Conservation (phyloP, 495 filamentous ascomycete species). For the Hyaloscypha variabilis region DNA sequence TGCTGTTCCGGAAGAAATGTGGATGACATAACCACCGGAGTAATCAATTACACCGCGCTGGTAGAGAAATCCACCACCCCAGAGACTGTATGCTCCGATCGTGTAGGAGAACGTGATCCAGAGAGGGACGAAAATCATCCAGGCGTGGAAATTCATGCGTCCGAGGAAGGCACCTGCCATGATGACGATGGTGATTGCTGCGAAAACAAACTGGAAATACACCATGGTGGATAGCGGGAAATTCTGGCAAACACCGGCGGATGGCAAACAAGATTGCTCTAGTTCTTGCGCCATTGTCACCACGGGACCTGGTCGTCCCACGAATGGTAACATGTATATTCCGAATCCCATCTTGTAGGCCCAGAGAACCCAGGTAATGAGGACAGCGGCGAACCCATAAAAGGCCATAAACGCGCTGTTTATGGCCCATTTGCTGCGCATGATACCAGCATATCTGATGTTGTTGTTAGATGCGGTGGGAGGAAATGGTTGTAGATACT, state of each 20-base stretch:
- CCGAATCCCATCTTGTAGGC: constrained; percentile 59
- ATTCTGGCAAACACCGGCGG: constrained; percentile 40
- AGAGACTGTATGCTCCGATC: constrained; percentile 49
- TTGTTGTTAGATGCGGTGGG: neutral
- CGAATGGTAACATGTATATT: constrained; percentile 53
- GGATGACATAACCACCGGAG: constrained; percentile 62
- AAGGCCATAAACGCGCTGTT: constrained; percentile 60
- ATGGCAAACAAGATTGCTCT: constrained; percentile 46
- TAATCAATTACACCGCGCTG: constrained; percentile 57
- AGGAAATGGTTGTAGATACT: neutral
- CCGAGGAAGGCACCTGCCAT: constrained; percentile 53
- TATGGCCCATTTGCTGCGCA: constrained; percentile 61
- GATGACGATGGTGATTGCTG: constrained; percentile 58
- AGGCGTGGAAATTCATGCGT: constrained; percentile 58
- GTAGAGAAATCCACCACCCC: constrained; percentile 59
- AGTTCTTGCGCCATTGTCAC: constrained; percentile 52
- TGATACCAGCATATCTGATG: constrained; percentile 49
- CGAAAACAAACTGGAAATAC: constrained; percentile 64
- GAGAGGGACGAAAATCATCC: constrained; percentile 60
- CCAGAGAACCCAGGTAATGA: constrained; percentile 60
- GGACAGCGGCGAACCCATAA: constrained; percentile 55
- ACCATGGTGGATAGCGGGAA: constrained; percentile 58
- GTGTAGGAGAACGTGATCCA: constrained; percentile 57
- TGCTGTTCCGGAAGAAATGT: constrained; percentile 57
- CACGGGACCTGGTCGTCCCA: constrained; percentile 54